These are phyloP conservation scores for Aureobasidium sp. DNA, from an alignment of 2,329 filamentous ascomycete species.

Conservation along the genomic window DNA sequence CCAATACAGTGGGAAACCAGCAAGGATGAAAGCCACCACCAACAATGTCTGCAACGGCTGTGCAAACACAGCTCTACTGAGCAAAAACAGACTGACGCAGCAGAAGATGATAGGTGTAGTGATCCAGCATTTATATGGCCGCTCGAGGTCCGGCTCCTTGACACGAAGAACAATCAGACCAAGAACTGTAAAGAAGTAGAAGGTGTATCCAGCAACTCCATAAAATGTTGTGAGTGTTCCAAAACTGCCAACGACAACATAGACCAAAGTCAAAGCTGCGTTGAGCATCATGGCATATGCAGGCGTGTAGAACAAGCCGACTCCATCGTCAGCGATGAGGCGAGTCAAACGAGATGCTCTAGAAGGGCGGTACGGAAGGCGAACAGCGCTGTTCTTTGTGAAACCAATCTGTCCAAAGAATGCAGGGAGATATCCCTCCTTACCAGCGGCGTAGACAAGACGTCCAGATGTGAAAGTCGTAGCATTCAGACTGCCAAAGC, in stretches of 20 bases:
- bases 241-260: conserved; percentile 84
- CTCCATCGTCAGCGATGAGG: conserved; percentile 62
- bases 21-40: conserved; percentile 75
- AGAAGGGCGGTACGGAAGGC: conserved; percentile 32
- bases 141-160: conserved; percentile 74
- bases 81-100: conserved; percentile 88
- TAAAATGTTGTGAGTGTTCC: conserved; percentile 91
- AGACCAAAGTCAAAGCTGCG: conserved; percentile 59
- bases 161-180: conserved; percentile 87
- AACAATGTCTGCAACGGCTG: conserved; percentile 84
- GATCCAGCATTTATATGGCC: conserved; percentile 95
- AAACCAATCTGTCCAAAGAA: conserved; percentile 79
- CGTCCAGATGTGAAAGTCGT: conserved; percentile 89
- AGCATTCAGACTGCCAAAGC: conserved; percentile 90
- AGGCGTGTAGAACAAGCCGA: conserved; percentile 85
- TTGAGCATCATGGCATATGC: conserved; percentile 86
- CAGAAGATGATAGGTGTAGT: conserved; percentile 96
- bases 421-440: conserved; percentile 84
- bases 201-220: conserved; percentile 91
- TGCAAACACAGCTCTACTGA: conserved; percentile 81
- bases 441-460: conserved; percentile 86
- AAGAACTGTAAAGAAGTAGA: conserved; percentile 93
- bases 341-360: conserved; percentile 47
- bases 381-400: conserved; percentile 32
- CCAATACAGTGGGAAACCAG: conserved; percentile 80